Evolutionary conservation across 345 rosid species (phyloP).

Genomic region (Gossypium raimondii): DNA sequence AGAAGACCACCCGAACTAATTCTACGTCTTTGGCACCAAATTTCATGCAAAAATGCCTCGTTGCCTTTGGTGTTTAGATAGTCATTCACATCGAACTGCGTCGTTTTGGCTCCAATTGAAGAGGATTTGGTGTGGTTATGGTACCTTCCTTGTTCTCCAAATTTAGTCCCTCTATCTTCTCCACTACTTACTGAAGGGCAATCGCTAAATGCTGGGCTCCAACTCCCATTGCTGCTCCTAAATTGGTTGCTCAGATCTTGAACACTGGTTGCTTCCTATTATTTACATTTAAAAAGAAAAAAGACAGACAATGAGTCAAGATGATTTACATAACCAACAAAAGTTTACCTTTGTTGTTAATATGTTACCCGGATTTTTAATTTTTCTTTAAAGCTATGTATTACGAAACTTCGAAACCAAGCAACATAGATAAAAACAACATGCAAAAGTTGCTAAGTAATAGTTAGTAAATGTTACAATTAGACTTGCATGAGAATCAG

Average conservation of each 20-base stretch:
- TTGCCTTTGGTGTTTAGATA: constrained; percentile 50
- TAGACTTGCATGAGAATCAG: no score
- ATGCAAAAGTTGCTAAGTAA: no score
- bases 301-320: neutral
- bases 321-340: neutral
- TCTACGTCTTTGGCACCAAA: constrained; percentile 63
- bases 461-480: no score
- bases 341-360: no score
- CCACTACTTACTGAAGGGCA: constrained; percentile 24
- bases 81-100: constrained; percentile 45
- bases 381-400: no score
- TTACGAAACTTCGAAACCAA: no score
- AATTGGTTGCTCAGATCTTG: constrained; percentile 38
- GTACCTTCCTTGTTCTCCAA: constrained; percentile 23
- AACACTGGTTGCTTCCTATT: constrained; percentile 40
- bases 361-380: no score
- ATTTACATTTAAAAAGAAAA: neutral
- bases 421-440: no score
- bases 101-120: constrained; percentile 20
- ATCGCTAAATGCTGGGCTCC: constrained; percentile 49
- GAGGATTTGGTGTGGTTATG: constrained; percentile 3
- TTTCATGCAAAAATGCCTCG: constrained; percentile 54
- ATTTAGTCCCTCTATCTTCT: constrained; percentile 25
- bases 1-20: constrained; percentile 62
- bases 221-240: constrained; percentile 72